These are phyloP conservation scores for Ophiorrhiza pumila DNA, from an alignment of 257 asterid genomes.

Conservation along the genomic window DNA sequence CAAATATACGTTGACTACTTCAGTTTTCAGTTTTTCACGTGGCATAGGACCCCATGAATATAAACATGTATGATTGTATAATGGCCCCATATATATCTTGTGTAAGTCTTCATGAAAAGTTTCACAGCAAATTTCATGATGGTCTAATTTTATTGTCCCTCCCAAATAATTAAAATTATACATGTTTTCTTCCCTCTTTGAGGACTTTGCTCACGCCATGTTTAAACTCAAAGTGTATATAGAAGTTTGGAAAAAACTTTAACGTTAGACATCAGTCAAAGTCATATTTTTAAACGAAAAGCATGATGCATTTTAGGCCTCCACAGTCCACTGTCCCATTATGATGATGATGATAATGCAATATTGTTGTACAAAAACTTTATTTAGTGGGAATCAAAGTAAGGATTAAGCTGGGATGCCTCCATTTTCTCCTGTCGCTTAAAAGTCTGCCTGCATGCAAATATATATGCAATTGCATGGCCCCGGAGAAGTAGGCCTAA, in stretches of 20 bases:
- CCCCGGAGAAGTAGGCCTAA: neutral
- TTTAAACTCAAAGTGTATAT: neutral
- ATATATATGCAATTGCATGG: too few relatives aligned
- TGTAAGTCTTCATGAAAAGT: slow-evolving; percentile 7
- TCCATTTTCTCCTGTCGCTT: slow-evolving; percentile 22
- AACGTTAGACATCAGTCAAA: slow-evolving; percentile 7
- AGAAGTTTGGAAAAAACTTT: neutral
- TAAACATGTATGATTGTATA: slow-evolving; percentile 14
- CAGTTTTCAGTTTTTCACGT: slow-evolving; percentile 5
- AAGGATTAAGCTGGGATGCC: slow-evolving; percentile 3
- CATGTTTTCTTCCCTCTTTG: neutral
- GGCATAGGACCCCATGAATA: slow-evolving; percentile 27
- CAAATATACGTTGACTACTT: neutral
- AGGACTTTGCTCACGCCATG: neutral
- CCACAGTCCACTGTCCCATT: too few relatives aligned
- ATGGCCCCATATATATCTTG: slow-evolving; percentile 22
- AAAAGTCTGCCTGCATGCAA: slow-evolving; percentile 7
- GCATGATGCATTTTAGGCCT: neutral
- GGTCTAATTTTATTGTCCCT: slow-evolving; percentile 1
- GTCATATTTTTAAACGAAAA: neutral
- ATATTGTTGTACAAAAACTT: neutral
- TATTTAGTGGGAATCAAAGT: slow-evolving; percentile 10
- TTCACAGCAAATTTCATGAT: slow-evolving; percentile 11
- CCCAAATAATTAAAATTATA: neutral
- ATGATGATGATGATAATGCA: neutral